Conservation (phyloP, 495 filamentous ascomycete species). For the Zalerion maritima region DNA sequence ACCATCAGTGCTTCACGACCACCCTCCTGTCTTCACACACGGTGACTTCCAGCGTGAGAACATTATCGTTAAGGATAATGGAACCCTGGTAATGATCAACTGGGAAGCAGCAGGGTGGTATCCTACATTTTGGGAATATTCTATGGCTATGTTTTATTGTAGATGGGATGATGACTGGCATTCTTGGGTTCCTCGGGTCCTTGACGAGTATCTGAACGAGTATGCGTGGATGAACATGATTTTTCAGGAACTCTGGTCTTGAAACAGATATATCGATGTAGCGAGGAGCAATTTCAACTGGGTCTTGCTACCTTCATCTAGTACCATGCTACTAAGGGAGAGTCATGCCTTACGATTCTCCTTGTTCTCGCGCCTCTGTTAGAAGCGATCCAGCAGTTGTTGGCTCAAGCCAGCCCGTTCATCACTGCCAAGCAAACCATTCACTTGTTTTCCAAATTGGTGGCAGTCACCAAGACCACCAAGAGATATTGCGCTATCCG, state of each 20-base stretch:
- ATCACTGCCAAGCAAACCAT: too few species aligned
- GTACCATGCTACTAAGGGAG: too few species aligned
- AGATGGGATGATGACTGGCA: constrained; percentile 24
- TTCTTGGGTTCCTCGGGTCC: constrained; percentile 17
- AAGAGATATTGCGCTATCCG: too few species aligned
- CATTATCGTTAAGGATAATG: constrained; percentile 14
- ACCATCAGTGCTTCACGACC: constrained; percentile 11
- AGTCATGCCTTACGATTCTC: too few species aligned
- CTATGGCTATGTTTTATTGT: constrained; percentile 15
- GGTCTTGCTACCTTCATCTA: too few species aligned
- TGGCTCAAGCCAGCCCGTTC: too few species aligned
- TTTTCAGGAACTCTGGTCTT: constrained; percentile 7
- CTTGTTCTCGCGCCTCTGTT: too few species aligned
- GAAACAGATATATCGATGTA: too few species aligned
- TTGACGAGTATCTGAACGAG: constrained; percentile 11
- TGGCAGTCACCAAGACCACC: too few species aligned
- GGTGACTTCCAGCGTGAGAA: constrained; percentile 22
- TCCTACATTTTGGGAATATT: constrained; percentile 22
- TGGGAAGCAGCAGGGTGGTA: constrained; percentile 24
- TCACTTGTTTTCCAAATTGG: too few species aligned
- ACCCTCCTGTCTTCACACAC: constrained; percentile 12
- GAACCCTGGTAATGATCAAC: constrained; percentile 16
- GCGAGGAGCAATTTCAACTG: too few species aligned
- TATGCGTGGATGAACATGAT: constrained; percentile 9
- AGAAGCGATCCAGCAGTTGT: too few species aligned